phyloP scores from a whole-genome alignment of 441 rosid genomes.

The Raphanus hybrid region DNA sequence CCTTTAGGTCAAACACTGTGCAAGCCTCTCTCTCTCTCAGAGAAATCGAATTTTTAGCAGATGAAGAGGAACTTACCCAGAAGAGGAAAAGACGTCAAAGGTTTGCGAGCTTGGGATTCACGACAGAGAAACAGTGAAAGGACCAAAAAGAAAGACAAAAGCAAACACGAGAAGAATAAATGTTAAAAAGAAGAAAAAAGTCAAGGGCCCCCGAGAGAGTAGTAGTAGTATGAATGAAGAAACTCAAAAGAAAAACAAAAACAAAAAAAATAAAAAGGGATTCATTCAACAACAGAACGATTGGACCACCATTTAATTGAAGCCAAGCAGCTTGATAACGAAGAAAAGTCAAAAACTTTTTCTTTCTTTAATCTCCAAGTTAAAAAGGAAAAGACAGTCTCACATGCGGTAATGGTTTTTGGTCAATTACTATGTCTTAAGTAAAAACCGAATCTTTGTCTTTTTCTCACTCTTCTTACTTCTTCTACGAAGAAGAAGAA shows the following conservation, averaged over 20 bases:
- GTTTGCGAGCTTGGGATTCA: slow-evolving; percentile 41
- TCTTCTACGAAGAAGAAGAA: neutral
- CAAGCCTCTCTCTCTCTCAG: slow-evolving; percentile 3
- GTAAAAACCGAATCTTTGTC: neutral
- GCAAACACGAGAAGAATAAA: slow-evolving; percentile 28
- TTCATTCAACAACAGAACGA: slow-evolving; percentile 3
- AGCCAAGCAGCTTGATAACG: neutral
- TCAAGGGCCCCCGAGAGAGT: slow-evolving; percentile 35
- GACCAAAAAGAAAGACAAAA: slow-evolving; percentile 35
- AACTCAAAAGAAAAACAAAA: slow-evolving; percentile 12
- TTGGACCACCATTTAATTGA: slow-evolving; percentile 33
- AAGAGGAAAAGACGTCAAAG: slow-evolving; percentile 28
- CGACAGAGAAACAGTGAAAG: slow-evolving; percentile 44
- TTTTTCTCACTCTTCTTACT: neutral
- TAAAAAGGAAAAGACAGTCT: neutral
- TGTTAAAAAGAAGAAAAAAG: slow-evolving; percentile 36
- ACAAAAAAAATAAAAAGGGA: neutral
- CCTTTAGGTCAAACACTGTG: slow-evolving; percentile 36
- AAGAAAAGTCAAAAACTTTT: slow-evolving; percentile 1
- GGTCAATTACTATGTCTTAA: too few species aligned
- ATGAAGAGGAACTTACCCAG: slow-evolving; percentile 42
- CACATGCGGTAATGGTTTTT: neutral
- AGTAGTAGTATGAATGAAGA: slow-evolving; percentile 30
- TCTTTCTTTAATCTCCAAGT: neutral
- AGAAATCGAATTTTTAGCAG: slow-evolving; percentile 30